Percentiles rank a stretch among this genome's conserved stretches.
Conservation (phyloP, 1,139 yeast genomes). For the Meyerozyma sp. region DNA sequence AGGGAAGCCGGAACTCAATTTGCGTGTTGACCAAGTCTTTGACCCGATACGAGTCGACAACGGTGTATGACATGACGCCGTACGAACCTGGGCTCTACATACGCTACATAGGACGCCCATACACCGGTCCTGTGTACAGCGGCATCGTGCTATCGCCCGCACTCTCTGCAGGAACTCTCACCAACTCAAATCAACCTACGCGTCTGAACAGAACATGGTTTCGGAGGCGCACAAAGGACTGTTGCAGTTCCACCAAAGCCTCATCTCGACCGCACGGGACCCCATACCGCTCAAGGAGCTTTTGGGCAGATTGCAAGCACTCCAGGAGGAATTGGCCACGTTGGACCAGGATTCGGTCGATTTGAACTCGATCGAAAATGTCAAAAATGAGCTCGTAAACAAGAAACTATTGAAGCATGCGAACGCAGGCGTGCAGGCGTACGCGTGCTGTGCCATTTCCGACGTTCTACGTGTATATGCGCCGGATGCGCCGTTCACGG, state of each 20-base stretch:
- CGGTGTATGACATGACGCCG: neutral
- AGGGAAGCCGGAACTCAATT: slow-evolving; percentile 23
- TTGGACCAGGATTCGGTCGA: slow-evolving; percentile 8
- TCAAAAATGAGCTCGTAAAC: slow-evolving; percentile 51
- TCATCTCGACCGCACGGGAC: slow-evolving; percentile 6
- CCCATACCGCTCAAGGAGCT: slow-evolving; percentile 11
- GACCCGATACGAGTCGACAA: slow-evolving; percentile 23
- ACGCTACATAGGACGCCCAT: neutral
- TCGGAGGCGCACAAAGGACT: too few species aligned
- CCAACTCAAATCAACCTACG: neutral
- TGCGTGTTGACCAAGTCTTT: slow-evolving; percentile 25
- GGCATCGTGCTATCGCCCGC: neutral
- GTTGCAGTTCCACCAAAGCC: neutral
- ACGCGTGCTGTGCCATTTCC: slow-evolving; percentile 67
- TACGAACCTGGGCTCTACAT: too few species aligned
- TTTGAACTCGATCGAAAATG: slow-evolving; percentile 8
- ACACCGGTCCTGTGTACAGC: neutral
- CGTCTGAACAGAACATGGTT: neutral
- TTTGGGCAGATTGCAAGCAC: slow-evolving; percentile 9
- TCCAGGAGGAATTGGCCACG: slow-evolving; percentile 9
- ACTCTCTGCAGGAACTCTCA: neutral
- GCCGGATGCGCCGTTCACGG: slow-evolving; percentile 87
- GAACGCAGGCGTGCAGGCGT: slow-evolving; percentile 68
- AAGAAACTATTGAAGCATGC: slow-evolving; percentile 55
- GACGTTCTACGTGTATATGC: slow-evolving; percentile 77